Evolutionary conservation across 2,329 filamentous ascomycete species (phyloP), one percentile per base, ranked within the genome.

Genomic region (Fusarium sp.): DNA sequence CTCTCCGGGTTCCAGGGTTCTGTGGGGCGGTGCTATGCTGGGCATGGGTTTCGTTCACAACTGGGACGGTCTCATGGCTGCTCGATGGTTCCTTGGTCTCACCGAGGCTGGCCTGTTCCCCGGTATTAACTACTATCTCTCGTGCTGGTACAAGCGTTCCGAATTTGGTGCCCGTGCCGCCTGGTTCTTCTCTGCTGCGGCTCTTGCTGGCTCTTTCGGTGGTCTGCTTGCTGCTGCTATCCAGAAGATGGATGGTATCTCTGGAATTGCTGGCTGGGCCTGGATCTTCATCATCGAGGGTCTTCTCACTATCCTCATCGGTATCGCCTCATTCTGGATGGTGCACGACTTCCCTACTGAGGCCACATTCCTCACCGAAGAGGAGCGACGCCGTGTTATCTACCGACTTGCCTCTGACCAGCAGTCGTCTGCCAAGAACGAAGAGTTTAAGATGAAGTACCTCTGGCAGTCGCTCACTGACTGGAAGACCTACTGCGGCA

Each of bases 101-200:
- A 86, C 86, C 14, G 92, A 96, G 77, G 88, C 92, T 8, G 92
- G 91, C 6, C 83, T 95, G 0, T 93, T 92, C 74, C 91, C 91
- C 0, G 90, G 90, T 2, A 87, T 93, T 14, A 91, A 91, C 71
- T 95, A 93, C 78, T 93, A 93, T 75, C 85, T 96, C 0, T 91
- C 89, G 0, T 94, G 91, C 76, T 96, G 93, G 93, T 97, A 96
- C 74, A 90, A 88, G 75, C 85, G 92, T 34, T 87, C 85, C 14
- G 93, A 96, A 74, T 91, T 96, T 59, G 93, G 92, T 54, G 85
- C 93, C n/a, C 87, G 93, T 34, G 89, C 91, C 38, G 91, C 92
- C 13, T 88, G 93, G 61, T 95, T 96, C 82, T 96, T 96, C 82
- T 93, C 91, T 0, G 91, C 92, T 0, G 92, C 93, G 0, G 91